These are phyloP conservation scores for Gentiana straminea DNA, from an alignment of 257 asterid genomes.

Conservation along the genomic window DNA sequence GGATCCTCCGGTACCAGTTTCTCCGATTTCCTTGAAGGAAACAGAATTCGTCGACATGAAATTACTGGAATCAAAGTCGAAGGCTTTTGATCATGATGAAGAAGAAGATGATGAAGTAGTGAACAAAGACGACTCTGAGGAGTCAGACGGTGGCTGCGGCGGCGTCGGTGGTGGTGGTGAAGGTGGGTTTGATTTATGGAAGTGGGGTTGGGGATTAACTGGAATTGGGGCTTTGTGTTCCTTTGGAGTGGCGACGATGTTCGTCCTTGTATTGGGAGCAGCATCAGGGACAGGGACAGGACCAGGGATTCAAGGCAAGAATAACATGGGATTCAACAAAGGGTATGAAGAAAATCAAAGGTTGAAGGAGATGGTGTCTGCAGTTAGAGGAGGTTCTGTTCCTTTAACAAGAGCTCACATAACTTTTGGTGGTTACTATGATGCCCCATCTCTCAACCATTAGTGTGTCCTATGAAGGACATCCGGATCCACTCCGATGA, in stretches of 20 bases:
- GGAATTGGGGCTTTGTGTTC: constrained; percentile 77
- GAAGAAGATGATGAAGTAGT: not conserved
- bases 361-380: constrained; percentile 38
- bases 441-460: constrained; percentile 12
- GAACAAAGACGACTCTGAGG: too few relatives aligned
- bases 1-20: constrained; percentile 32
- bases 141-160: not conserved
- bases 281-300: constrained; percentile 10
- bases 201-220: constrained; percentile 51
- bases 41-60: constrained; percentile 68
- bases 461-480: too few relatives aligned
- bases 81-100: constrained; percentile 26
- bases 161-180: constrained; percentile 7
- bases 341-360: constrained; percentile 20
- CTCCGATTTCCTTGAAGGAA: constrained; percentile 68
- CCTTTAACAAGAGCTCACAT: constrained; percentile 42
- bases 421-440: constrained; percentile 56
- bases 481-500: too few relatives aligned
- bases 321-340: too few relatives aligned
- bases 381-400: constrained; percentile 25
- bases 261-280: constrained; percentile 41
- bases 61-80: constrained; percentile 27
- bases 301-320: too few relatives aligned
- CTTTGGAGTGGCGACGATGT: constrained; percentile 55
- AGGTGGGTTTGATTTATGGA: constrained; percentile 38